phyloP scores from a whole-genome alignment of 768 basidiomycete genomes.

The Lentinula raphanica region DNA sequence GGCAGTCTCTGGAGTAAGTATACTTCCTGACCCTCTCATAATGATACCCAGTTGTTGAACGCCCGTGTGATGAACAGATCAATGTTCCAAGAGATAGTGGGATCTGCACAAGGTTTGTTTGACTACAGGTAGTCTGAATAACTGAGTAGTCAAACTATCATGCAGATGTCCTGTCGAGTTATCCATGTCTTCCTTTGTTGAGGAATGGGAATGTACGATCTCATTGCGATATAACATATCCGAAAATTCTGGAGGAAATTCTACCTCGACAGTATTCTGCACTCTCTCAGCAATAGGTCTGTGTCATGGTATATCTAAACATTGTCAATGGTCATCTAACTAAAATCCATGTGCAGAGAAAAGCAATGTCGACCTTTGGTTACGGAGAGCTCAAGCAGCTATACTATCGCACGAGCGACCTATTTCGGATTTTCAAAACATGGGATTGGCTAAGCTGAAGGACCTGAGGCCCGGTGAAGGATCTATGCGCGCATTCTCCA shows the following conservation, averaged over 20 bases:
- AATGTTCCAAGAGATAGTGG: conserved; percentile 58
- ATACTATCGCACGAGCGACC: conserved; percentile 39
- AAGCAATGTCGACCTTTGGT: conserved; percentile 40
- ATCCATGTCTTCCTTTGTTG: conserved; percentile 12
- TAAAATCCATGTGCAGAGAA: conserved; percentile 29
- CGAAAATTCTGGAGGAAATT: not conserved
- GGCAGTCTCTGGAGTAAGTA: conserved; percentile 33
- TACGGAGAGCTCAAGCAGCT: conserved; percentile 58
- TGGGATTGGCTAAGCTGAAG: conserved; percentile 18
- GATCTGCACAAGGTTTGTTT: conserved; percentile 50
- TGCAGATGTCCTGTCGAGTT: conserved; percentile 19
- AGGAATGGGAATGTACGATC: not conserved
- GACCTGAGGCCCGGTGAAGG: not conserved
- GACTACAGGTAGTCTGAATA: too few relatives aligned
- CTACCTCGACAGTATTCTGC: not conserved
- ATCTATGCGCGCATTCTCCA: conserved; percentile 12
- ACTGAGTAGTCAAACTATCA: too few relatives aligned
- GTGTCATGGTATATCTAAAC: not conserved
- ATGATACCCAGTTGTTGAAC: not conserved
- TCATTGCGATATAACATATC: not conserved
- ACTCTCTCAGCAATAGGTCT: not conserved
- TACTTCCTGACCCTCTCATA: not conserved
- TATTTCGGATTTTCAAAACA: conserved; percentile 18
- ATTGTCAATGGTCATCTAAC: not conserved
- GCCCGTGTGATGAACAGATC: conserved; percentile 35